These are phyloP conservation scores for Apiotrichum veenhuisii DNA, from an alignment of 1,284 basidiomycete genomes.

Conservation along the genomic window DNA sequence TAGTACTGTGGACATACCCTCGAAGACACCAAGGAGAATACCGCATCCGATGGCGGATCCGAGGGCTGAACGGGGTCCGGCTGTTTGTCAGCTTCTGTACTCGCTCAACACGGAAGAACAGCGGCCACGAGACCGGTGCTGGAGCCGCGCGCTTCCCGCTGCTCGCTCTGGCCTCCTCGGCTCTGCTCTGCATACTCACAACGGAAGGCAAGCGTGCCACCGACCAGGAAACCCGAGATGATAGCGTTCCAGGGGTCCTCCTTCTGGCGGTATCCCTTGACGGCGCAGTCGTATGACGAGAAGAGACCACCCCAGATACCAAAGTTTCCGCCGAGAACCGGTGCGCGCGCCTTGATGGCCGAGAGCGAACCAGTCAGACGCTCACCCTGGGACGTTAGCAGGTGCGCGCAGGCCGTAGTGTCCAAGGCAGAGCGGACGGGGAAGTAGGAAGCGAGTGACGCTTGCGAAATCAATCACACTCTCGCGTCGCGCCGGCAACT, in stretches of 20 bases:
- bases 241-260: constrained; percentile 99
- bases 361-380: constrained; percentile 88
- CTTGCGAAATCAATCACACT: too few relatives aligned
- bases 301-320: constrained; percentile 98
- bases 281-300: constrained; percentile 94
- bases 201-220: constrained; percentile 89
- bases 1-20: constrained; percentile 46
- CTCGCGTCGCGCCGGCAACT: too few relatives aligned
- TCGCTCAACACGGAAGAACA: too few relatives aligned
- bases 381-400: constrained; percentile 61
- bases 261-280: constrained; percentile 96
- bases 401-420: too few relatives aligned
- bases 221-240: constrained; percentile 96
- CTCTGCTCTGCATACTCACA: constrained; percentile 65
- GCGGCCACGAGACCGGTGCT: too few relatives aligned
- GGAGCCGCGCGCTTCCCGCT: background rate
- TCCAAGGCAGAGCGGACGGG: too few relatives aligned
- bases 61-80: constrained; percentile 84
- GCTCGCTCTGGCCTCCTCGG: too few relatives aligned
- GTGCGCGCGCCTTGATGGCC: constrained; percentile 96
- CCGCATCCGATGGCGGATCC: constrained; percentile 92
- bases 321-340: constrained; percentile 96
- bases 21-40: constrained; percentile 93
- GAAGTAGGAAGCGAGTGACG: too few relatives aligned
- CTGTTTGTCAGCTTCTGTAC: constrained; percentile 52